Conservation (phyloP, 106 monocot genomes). For the Cymbidium sinense region DNA sequence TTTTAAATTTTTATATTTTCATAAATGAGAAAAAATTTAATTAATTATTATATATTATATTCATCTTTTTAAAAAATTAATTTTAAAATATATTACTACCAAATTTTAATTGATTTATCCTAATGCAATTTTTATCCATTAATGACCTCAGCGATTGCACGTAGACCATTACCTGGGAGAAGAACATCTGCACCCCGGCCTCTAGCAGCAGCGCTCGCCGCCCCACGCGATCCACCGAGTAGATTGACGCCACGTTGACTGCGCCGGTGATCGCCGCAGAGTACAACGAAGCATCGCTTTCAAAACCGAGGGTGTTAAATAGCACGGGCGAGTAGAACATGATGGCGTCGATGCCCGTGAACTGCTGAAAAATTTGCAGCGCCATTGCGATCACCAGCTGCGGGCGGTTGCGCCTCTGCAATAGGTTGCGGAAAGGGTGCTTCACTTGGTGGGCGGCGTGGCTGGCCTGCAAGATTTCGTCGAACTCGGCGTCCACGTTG, state of each 20-base stretch:
- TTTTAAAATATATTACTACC: too few relatives aligned
- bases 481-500: constrained; percentile 63
- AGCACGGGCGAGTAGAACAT: constrained; percentile 13
- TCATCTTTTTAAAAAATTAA: too few relatives aligned
- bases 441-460: constrained; percentile 59
- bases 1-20: too few relatives aligned
- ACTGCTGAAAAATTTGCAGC: constrained; percentile 6
- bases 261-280: constrained; percentile 69
- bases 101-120: too few relatives aligned
- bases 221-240: constrained; percentile 49
- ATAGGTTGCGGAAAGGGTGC: constrained; percentile 65
- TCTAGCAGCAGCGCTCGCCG: constrained; percentile 61
- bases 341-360: constrained; percentile 16
- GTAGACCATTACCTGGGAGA: constrained; percentile 54
- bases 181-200: constrained; percentile 80
- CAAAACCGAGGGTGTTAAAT: constrained; percentile 37
- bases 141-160: too few relatives aligned
- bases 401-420: neutral
- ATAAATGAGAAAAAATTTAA: too few relatives aligned
- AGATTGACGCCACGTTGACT: constrained; percentile 69
- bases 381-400: constrained; percentile 1
- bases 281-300: constrained; percentile 65
- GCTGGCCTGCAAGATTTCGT: constrained; percentile 70
- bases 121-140: too few relatives aligned
- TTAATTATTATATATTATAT: too few relatives aligned